Percentiles rank a stretch among this genome's conserved stretches.
Evolutionary conservation across 441 rosid genomes (phyloP).

Genomic region (Viola pubescens): DNA sequence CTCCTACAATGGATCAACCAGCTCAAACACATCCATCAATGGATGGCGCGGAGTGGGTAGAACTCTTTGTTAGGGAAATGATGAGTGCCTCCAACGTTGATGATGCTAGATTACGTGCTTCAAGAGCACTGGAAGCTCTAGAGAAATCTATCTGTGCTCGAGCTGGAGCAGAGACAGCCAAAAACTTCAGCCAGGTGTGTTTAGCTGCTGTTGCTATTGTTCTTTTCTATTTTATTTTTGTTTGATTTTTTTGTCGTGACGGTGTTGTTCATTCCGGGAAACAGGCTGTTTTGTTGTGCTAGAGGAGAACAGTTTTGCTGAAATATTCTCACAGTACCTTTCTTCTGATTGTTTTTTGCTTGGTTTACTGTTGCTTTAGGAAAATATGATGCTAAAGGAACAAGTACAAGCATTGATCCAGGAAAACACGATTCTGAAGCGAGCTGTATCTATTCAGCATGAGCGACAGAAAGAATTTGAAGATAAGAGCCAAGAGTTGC

Average conservation of each 20-base stretch:
- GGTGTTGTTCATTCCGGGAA: too few relatives aligned
- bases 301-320: neutral
- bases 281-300: too few relatives aligned
- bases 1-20: constrained; percentile 31
- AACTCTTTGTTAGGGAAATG: constrained; percentile 82
- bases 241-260: neutral
- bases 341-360: constrained; percentile 6
- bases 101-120: constrained; percentile 86
- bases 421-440: constrained; percentile 67
- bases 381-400: constrained; percentile 62
- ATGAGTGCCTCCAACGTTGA: constrained; percentile 64
- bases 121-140: constrained; percentile 65
- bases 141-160: constrained; percentile 73
- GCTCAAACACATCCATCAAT: constrained; percentile 24
- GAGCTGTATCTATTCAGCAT: constrained; percentile 82
- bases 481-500: constrained; percentile 57
- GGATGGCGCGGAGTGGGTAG: constrained; percentile 58
- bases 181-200: constrained; percentile 50
- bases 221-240: neutral
- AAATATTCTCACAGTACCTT: constrained; percentile 1
- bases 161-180: constrained; percentile 53
- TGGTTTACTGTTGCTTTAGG: constrained; percentile 28
- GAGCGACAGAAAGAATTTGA: constrained; percentile 73
- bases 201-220: neutral
- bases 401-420: constrained; percentile 66